phyloP scores from a whole-genome alignment of 1,139 yeast species.

The Kodamaea arcana region DNA sequence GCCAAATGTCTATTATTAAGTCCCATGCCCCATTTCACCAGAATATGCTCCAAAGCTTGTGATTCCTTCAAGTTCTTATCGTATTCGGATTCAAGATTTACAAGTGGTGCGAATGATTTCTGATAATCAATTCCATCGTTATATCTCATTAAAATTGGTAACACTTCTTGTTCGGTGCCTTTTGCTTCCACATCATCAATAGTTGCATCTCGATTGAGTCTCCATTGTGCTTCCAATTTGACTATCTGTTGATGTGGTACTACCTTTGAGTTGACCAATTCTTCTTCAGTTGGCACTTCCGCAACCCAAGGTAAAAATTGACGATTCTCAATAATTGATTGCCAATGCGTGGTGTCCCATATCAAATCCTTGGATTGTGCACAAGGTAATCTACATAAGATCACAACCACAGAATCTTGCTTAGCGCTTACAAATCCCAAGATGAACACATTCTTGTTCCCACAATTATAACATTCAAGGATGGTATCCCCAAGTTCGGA shows the following conservation, averaged over 20 bases:
- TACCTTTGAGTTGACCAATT: conserved; percentile 48
- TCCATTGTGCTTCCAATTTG: conserved; percentile 80
- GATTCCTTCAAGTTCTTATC: conserved; percentile 75
- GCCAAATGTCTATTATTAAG: conserved; percentile 65
- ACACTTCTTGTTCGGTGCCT: conserved; percentile 55
- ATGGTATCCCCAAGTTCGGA: conserved; percentile 82
- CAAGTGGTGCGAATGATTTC: conserved; percentile 78
- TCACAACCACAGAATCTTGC: conserved; percentile 80
- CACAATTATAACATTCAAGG: conserved; percentile 89
- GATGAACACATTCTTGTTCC: conserved; percentile 72
- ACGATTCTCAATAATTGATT: conserved; percentile 75
- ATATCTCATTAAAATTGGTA: conserved; percentile 73
- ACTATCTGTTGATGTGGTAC: conserved; percentile 65
- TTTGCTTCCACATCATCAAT: conserved; percentile 49
- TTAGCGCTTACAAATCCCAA: conserved; percentile 89
- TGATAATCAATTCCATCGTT: conserved; percentile 86
- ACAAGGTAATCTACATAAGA: conserved; percentile 86
- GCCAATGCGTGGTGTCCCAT: conserved; percentile 93
- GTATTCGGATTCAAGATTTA: conserved; percentile 75
- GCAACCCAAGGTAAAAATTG: conserved; percentile 82
- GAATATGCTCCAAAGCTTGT: conserved; percentile 70
- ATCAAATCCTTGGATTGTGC: conserved; percentile 68
- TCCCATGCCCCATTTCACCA: conserved; percentile 72
- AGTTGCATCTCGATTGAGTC: conserved; percentile 64
- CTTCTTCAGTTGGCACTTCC: conserved; percentile 60